Percentiles rank a stretch among this genome's conserved stretches.
Conservation (phyloP, 352 stramenopile species). For the Aphanomyces cochlioides region DNA sequence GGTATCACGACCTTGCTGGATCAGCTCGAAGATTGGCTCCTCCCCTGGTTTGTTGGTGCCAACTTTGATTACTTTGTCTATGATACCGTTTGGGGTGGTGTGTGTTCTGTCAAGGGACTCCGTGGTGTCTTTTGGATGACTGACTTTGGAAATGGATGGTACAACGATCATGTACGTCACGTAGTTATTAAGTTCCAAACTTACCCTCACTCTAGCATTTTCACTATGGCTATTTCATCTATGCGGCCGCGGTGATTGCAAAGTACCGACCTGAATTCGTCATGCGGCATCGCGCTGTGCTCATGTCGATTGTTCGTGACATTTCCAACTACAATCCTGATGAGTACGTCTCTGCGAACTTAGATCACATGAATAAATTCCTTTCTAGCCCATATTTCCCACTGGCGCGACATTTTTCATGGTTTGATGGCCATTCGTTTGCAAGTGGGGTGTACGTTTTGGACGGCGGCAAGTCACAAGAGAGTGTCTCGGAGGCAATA, state of each 20-base stretch:
- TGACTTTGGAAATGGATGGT: constrained; percentile 92
- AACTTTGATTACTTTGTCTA: constrained; percentile 89
- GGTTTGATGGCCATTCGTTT: constrained; percentile 96
- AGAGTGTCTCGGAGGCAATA: constrained; percentile 94
- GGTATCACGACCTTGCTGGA: constrained; percentile 50
- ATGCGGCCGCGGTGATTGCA: constrained; percentile 73
- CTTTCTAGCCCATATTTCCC: constrained; percentile 75
- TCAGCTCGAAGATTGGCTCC: constrained; percentile 62
- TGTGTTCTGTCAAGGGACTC: constrained; percentile 90
- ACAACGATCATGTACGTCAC: constrained; percentile 81
- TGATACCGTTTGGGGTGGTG: constrained; percentile 88
- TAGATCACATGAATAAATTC: constrained; percentile 8
- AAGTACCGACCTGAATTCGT: constrained; percentile 74
- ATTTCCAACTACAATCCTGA: constrained; percentile 60
- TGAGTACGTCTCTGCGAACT: constrained; percentile 46
- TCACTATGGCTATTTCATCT: constrained; percentile 94
- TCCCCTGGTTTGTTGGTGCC: constrained; percentile 69
- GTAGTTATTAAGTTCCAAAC: not conserved
- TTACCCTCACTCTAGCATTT: constrained; percentile 79
- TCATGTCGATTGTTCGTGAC: constrained; percentile 71
- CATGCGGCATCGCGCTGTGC: constrained; percentile 61
- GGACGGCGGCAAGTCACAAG: constrained; percentile 94
- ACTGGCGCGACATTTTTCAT: constrained; percentile 93
- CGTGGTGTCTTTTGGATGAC: constrained; percentile 84
- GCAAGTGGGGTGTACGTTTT: constrained; percentile 93